Base-by-base conservation (phyloP, 305 asterid genomes). In the Fraxinus sp. region DNA sequence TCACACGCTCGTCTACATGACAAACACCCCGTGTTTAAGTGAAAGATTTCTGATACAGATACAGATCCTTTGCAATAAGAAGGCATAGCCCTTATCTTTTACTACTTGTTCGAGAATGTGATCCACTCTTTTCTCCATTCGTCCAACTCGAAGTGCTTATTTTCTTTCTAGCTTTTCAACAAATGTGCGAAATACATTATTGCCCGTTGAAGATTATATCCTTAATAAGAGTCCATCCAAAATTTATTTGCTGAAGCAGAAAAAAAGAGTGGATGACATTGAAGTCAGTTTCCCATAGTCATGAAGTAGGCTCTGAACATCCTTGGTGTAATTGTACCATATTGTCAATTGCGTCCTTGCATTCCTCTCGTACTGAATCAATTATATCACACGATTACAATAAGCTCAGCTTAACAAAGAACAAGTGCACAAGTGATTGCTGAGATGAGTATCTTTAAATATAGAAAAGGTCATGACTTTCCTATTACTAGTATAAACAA, bases 311-410 rank as follows among this genome's bases (percentile, higher is more conserved):
- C 97, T 94, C 85, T 94, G 98, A 74, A 32, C 83, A 55, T 81
- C 26, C 85, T 89, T 80, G 20, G 94, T 93, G 82, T 83, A 92
- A 84, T 94, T 97, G 28, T 84, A 96, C 99, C 99, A 94, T 98
- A 96, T 96, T 8, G 98, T 96, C 80, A 96, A 91, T 89, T 94
- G 98, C 4, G 98, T 96, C 88, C 98, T 91, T 22, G 99, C 99
- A 22, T 94, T 96, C 99, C 98, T 94, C 86, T 96, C 97, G 16
- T 93, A 92, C 98, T 94, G 81, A 77, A 89, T 74, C 70, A 52
- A 77, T 33, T 35, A 81, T 24, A 52, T 16, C 68, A 44, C 59
- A 44, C 62, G 30, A 71, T 83, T 35, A 33, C 20, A 73, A 78
- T 30, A 44, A 77, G 82, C 57, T 79, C 32, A 78, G 36, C 33